These are phyloP conservation scores for Urtica urens DNA, from an alignment of 306 rosid genomes.

Conservation along the genomic window DNA sequence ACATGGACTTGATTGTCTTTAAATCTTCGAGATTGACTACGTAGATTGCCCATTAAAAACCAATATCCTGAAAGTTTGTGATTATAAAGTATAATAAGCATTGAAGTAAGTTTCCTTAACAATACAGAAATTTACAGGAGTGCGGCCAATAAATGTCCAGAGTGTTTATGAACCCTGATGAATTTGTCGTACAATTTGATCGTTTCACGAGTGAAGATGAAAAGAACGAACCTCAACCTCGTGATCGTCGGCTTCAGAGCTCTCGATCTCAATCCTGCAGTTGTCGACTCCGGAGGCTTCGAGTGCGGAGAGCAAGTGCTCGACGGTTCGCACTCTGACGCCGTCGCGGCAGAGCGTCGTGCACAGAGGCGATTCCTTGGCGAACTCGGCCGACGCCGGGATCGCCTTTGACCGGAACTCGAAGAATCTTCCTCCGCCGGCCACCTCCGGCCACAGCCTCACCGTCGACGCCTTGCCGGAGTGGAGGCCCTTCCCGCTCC, in stretches of 20 bases:
- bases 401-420: slow-evolving; percentile 35
- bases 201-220: background rate
- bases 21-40: too few relatives aligned
- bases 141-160: too few relatives aligned
- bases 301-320: slow-evolving; percentile 89
- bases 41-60: too few relatives aligned
- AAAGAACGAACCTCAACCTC: slow-evolving; percentile 46
- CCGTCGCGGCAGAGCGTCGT: slow-evolving; percentile 62
- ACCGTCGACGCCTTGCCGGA: slow-evolving; percentile 50
- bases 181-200: too few relatives aligned
- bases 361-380: slow-evolving; percentile 58
- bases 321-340: slow-evolving; percentile 54
- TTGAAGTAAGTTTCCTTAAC: too few relatives aligned
- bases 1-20: too few relatives aligned
- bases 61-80: too few relatives aligned
- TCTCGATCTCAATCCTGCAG: slow-evolving; percentile 58
- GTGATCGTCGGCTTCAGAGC: slow-evolving; percentile 27
- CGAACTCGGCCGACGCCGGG: slow-evolving; percentile 52
- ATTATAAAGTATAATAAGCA: too few relatives aligned
- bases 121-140: too few relatives aligned
- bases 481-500: slow-evolving; percentile 51
- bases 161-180: too few relatives aligned
- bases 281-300: slow-evolving; percentile 85
- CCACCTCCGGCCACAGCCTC: slow-evolving; percentile 58
- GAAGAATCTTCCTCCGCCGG: slow-evolving; percentile 67